phyloP scores from a whole-genome alignment of 805 yeast species.

The Spathaspora girioi region DNA sequence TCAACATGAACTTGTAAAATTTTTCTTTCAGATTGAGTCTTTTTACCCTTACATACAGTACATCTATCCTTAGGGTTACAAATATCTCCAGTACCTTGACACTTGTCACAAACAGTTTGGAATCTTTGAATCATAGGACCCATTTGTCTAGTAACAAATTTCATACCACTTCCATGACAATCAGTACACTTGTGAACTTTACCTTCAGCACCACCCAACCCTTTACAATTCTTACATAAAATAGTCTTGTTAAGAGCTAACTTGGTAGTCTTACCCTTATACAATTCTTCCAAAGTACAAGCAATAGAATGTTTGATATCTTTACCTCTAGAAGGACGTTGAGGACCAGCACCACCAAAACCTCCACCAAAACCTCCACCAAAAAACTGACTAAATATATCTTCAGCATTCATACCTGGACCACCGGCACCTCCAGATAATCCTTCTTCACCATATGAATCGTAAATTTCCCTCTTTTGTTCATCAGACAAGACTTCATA shows the following conservation, averaged over 20 bases:
- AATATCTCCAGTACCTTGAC: slow-evolving; percentile 90
- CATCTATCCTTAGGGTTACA: slow-evolving; percentile 86
- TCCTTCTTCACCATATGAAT: slow-evolving; percentile 91
- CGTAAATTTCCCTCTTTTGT: slow-evolving; percentile 86
- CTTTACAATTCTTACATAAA: slow-evolving; percentile 84
- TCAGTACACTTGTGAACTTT: slow-evolving; percentile 79
- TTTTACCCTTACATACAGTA: slow-evolving; percentile 82
- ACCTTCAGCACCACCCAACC: slow-evolving; percentile 94
- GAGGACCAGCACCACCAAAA: slow-evolving; percentile 44
- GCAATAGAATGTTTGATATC: slow-evolving; percentile 87
- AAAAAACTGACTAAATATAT: slow-evolving; percentile 77
- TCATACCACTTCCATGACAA: slow-evolving; percentile 91
- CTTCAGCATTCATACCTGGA: slow-evolving; percentile 61
- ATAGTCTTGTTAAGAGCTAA: slow-evolving; percentile 91
- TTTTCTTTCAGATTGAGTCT: slow-evolving; percentile 83
- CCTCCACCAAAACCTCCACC: slow-evolving; percentile 59
- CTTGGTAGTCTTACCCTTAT: slow-evolving; percentile 90
- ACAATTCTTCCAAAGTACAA: slow-evolving; percentile 88
- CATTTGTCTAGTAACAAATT: slow-evolving; percentile 94
- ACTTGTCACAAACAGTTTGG: slow-evolving; percentile 89
- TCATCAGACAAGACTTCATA: slow-evolving; percentile 84
- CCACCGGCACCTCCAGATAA: slow-evolving; percentile 74
- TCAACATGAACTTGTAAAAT: slow-evolving; percentile 90
- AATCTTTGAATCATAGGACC: slow-evolving; percentile 99
- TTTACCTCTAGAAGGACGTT: slow-evolving; percentile 85